Base-by-base conservation (phyloP, 164 flowering plant species). In the Santalum album region DNA sequence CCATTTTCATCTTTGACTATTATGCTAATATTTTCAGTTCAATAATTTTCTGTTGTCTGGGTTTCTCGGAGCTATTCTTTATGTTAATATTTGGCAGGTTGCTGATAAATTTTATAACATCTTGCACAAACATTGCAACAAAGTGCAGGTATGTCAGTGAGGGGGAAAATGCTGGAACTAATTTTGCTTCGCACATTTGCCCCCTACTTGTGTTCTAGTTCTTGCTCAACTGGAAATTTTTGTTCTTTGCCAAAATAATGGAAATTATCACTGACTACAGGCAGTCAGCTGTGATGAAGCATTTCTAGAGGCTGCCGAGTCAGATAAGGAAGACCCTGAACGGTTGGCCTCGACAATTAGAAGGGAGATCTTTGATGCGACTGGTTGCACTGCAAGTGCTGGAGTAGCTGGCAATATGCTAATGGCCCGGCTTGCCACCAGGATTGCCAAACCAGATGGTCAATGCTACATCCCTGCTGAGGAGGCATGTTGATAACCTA, bases 281-380 rank as follows among this genome's bases (percentile, higher is more conserved):
- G 99, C 97, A 22, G 85, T 94, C 20, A 90, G 99, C 67, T 94
- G 97, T 72, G 97, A 90, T 69, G 99, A 94, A 76, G 99, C 97
- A 40, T 87, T 90, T 72, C 60, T 94, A 62, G 99, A 90, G 69
- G 76, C 82, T 32, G 58, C 79, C 20, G 81, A 76, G 51, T 70
- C 63, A 15, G 76, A 66, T 34, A 76, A 56, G 49, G 61, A 66
- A 26, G 81, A 90, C 66, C 83, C 88, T 63, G 79, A 82, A 66
- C 49, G 58, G 55, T 65, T 87, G 49, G 92, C 96, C 61, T 82
- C 87, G 50, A 44, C 51, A 45, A 77, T 87, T 56, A 77, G 97
- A 69, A 72, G 75, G 58, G 96, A 90, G 72, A 78, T 94, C 35
- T 58, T 69, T 51, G 89, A 81, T 44, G 65, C 79, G 14, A 90